These are phyloP conservation scores for Telfairia occidentalis DNA, from an alignment of 331 rosid genomes.

Conservation along the genomic window DNA sequence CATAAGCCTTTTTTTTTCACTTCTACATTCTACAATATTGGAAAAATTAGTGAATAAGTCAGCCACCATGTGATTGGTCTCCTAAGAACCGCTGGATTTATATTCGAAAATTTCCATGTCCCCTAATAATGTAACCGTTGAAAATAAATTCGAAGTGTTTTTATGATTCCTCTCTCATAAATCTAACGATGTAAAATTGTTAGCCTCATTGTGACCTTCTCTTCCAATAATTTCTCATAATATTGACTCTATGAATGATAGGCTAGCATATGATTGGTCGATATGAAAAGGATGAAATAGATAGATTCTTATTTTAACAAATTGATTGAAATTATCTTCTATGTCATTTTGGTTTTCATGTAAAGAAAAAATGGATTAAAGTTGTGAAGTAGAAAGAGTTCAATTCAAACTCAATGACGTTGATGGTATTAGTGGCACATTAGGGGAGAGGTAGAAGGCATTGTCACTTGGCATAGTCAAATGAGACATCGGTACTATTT, in stretches of 20 bases:
- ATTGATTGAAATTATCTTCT: background rate
- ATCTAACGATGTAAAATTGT: no score
- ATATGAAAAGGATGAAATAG: background rate
- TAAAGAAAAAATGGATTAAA: background rate
- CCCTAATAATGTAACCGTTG: no score
- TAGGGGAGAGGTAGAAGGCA: background rate
- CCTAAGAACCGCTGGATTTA: no score
- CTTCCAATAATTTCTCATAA: no score
- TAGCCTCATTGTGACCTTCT: no score
- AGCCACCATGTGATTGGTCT: no score
- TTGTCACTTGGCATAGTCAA: conserved; percentile 8
- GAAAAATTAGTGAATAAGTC: no score
- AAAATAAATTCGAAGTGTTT: no score
- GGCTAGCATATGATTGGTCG: background rate
- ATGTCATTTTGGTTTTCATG: background rate
- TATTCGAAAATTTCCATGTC: no score
- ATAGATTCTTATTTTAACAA: background rate
- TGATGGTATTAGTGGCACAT: background rate
- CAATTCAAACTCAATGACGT: background rate
- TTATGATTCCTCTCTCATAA: no score
- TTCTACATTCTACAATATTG: no score
- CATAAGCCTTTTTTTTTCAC: background rate
- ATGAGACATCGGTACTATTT: background rate
- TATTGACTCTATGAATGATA: background rate
- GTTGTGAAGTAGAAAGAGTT: background rate